These are phyloP conservation scores for Rhodotorula sphaerocarpa DNA, from an alignment of 768 basidiomycete genomes.

Conservation along the genomic window DNA sequence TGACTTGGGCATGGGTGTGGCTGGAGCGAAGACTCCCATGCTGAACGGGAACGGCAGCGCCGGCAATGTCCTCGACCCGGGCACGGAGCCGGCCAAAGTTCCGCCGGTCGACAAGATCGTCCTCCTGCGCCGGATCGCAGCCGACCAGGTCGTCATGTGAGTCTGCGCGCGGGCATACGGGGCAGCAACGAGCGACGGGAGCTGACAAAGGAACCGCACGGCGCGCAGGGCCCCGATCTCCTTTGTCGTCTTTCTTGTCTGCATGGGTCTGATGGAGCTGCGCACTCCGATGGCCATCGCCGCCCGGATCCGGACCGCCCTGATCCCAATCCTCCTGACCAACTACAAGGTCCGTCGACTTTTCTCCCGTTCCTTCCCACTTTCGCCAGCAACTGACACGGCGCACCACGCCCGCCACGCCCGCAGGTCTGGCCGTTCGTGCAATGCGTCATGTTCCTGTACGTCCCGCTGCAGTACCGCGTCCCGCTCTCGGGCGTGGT, in stretches of 20 bases:
- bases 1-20: neutral
- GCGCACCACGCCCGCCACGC: too few species aligned
- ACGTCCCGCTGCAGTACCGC: conserved; percentile 8
- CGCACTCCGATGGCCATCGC: neutral
- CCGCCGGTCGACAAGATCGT: neutral
- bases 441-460: conserved; percentile 2
- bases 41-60: neutral
- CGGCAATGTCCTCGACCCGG: neutral
- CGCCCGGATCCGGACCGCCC: neutral
- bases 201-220: neutral
- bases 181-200: too few species aligned
- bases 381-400: neutral
- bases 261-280: conserved; percentile 6
- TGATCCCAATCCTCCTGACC: conserved; percentile 9
- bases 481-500: neutral
- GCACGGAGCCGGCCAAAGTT: neutral
- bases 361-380: neutral
- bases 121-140: neutral
- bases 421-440: conserved; percentile 1
- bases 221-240: conserved; percentile 4
- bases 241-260: conserved; percentile 5
- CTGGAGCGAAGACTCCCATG: neutral
- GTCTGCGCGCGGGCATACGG: too few species aligned
- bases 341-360: neutral
- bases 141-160: conserved; percentile 7